These are phyloP conservation scores for Botryotinia calthae DNA, from an alignment of 2,329 filamentous ascomycete species.

Conservation along the genomic window DNA sequence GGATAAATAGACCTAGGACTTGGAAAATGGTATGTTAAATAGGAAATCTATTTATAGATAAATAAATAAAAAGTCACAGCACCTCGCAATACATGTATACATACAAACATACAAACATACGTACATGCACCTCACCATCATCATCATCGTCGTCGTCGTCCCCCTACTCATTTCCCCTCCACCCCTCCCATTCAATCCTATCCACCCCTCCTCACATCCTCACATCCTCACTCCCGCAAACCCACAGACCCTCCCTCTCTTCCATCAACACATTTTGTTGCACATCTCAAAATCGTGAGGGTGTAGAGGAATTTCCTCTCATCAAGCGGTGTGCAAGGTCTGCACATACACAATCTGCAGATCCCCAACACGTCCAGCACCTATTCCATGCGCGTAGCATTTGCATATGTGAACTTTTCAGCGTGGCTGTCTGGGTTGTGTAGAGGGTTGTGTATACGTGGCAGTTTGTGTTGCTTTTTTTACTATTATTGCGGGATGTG, in stretches of 20 bases:
- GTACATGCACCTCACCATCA: not conserved
- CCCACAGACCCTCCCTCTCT: not conserved
- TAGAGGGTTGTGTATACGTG: not conserved
- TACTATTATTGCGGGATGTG: not conserved
- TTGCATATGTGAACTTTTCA: not conserved
- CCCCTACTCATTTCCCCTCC: not conserved
- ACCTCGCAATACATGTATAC: not conserved
- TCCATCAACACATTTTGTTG: not conserved
- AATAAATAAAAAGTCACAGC: not conserved
- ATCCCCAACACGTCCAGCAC: not conserved
- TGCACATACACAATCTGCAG: not conserved
- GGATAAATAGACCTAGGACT: rapidly evolving
- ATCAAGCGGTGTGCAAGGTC: not conserved
- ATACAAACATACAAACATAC: not conserved
- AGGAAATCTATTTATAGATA: not conserved
- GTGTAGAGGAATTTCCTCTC: not conserved
- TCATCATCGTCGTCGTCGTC: not conserved
- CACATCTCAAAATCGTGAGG: not conserved
- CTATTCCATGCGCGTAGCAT: not conserved
- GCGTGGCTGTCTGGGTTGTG: not conserved
- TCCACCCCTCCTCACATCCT: not conserved
- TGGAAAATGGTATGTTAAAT: rapidly evolving
- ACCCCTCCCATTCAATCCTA: not conserved
- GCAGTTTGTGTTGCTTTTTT: not conserved
- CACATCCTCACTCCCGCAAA: not conserved